Evolutionary conservation across 306 rosid species (phyloP).

Genomic region (Fagus crenata): DNA sequence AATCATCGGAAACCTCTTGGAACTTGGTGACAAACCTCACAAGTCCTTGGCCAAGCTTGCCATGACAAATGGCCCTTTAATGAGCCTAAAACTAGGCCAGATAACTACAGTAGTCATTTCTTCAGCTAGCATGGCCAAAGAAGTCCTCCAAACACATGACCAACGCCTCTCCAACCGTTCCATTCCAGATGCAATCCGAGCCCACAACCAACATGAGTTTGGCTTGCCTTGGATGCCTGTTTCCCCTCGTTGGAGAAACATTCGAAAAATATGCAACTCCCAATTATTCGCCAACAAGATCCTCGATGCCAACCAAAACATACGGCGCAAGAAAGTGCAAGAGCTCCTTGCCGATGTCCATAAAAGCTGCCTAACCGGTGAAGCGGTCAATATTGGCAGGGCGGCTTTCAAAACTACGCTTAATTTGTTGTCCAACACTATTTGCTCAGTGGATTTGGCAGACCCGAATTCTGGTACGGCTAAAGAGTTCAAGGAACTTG

Average conservation of each 20-base stretch:
- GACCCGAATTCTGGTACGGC: conserved; percentile 16
- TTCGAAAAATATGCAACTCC: conserved; percentile 39
- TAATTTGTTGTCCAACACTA: conserved; percentile 44
- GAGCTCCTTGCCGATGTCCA: conserved; percentile 28
- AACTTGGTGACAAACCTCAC: conserved; percentile 53
- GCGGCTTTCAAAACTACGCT: conserved; percentile 40
- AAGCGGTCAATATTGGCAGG: conserved; percentile 45
- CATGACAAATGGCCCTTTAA: conserved; percentile 47
- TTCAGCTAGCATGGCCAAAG: conserved; percentile 40
- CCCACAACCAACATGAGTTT: conserved; percentile 22
- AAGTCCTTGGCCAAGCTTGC: conserved; percentile 43
- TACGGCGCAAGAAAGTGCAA: conserved; percentile 23
- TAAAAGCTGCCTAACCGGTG: conserved; percentile 6
- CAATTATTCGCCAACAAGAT: conserved; percentile 36
- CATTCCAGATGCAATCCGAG: conserved; percentile 32
- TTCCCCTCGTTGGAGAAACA: conserved; percentile 39
- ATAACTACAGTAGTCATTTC: conserved; percentile 48
- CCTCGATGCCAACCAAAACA: conserved; percentile 29
- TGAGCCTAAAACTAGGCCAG: conserved; percentile 47
- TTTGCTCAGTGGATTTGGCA: conserved; percentile 47
- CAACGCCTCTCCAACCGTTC: conserved; percentile 38
- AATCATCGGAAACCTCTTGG: conserved; percentile 51
- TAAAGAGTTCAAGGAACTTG: conserved; percentile 34
- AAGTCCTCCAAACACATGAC: conserved; percentile 49
- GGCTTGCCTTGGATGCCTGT: conserved; percentile 43